Conservation (phyloP, 805 yeast species). For the Saccharomycopsis sp. region DNA sequence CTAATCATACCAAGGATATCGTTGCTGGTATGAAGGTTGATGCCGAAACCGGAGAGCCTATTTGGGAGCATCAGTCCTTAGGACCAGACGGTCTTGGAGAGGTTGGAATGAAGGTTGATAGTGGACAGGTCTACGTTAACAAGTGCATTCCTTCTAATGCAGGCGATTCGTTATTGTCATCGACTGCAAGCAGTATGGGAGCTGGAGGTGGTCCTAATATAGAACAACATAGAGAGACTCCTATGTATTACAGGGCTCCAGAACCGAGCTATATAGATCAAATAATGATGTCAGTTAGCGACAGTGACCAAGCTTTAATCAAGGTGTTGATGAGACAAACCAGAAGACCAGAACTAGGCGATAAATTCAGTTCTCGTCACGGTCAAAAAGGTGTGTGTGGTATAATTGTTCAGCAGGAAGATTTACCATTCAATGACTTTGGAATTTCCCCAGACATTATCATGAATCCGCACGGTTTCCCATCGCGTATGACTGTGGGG, state of each 20-base stretch:
- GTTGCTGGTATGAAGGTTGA: slow-evolving; percentile 88
- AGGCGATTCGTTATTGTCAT: slow-evolving; percentile 53
- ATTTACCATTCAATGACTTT: slow-evolving; percentile 88
- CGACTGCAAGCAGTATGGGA: slow-evolving; percentile 17
- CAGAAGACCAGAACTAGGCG: slow-evolving; percentile 96
- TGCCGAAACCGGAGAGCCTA: slow-evolving; percentile 63
- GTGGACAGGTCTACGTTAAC: slow-evolving; percentile 91
- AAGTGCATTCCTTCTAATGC: slow-evolving; percentile 89
- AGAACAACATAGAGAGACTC: slow-evolving; percentile 72
- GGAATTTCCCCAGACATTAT: slow-evolving; percentile 94
- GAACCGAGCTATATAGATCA: slow-evolving; percentile 94
- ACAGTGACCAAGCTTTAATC: slow-evolving; percentile 88
- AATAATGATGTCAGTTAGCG: slow-evolving; percentile 94
- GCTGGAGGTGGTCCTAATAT: slow-evolving; percentile 27
- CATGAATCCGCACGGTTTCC: slow-evolving; percentile 99
- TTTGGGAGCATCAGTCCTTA: slow-evolving; percentile 76
- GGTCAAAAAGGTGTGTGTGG: slow-evolving; percentile 99
- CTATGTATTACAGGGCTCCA: slow-evolving; percentile 88
- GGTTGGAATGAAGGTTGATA: slow-evolving; percentile 83
- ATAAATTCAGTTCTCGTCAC: slow-evolving; percentile 94
- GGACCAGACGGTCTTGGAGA: slow-evolving; percentile 97
- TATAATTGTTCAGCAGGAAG: slow-evolving; percentile 94
- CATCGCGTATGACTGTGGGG: slow-evolving; percentile 99
- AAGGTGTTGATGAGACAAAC: slow-evolving; percentile 92
- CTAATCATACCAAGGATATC: slow-evolving; percentile 88